A percentile compares a stretch with the other conserved stretches of the same genome.
phyloP scores from a whole-genome alignment of 2,329 filamentous ascomycete species.

The Neopestalotiopsis rosae region DNA sequence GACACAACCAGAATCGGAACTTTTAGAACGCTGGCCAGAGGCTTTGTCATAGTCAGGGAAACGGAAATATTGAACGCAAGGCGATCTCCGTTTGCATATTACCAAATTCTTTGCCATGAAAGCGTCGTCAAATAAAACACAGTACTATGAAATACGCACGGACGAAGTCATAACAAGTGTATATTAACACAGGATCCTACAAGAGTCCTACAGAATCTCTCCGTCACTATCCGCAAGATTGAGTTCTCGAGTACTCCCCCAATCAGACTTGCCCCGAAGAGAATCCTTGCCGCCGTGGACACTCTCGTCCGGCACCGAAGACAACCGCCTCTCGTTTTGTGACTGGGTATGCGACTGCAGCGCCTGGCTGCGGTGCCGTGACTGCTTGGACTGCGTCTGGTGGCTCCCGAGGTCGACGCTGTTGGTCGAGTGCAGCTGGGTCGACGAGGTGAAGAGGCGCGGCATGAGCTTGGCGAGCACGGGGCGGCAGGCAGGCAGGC shows the following conservation, averaged over 20 bases:
- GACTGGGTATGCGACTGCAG: background rate
- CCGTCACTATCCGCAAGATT: background rate
- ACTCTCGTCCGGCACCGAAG: background rate
- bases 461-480: slow-evolving; percentile 12
- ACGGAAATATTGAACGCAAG: too few relatives aligned
- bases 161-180: too few relatives aligned
- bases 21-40: too few relatives aligned
- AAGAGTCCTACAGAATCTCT: background rate
- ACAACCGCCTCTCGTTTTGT: background rate
- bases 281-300: background rate
- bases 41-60: too few relatives aligned
- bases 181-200: too few relatives aligned
- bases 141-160: too few relatives aligned
- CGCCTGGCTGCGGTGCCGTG: too few relatives aligned
- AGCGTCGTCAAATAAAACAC: too few relatives aligned
- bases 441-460: slow-evolving; percentile 7
- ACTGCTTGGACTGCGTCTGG: background rate
- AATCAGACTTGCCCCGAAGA: background rate
- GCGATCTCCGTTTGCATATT: too few relatives aligned
- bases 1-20: too few relatives aligned
- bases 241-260: background rate
- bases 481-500: slow-evolving; percentile 1
- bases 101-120: too few relatives aligned
- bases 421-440: background rate
- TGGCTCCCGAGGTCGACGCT: background rate